Evolutionary conservation across 176 grass and related monocot genomes (phyloP).

Genomic region (Carex kokanica): DNA sequence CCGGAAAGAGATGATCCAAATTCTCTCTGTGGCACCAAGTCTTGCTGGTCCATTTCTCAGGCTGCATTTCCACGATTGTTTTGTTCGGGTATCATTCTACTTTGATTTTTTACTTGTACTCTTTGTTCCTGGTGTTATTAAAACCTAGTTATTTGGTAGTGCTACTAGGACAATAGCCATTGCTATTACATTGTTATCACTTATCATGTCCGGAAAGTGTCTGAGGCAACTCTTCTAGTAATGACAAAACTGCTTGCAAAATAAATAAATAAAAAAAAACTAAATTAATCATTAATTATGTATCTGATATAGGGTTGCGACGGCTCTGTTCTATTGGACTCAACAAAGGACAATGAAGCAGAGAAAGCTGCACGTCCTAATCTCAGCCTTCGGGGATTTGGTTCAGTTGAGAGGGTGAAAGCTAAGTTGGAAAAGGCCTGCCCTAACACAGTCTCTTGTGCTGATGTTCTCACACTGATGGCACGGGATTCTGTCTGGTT

Average conservation of each 20-base stretch:
- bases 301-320: conserved; percentile 21
- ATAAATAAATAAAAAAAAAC: background rate
- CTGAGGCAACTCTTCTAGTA: no score
- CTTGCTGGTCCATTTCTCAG: conserved; percentile 40
- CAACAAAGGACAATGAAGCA: conserved; percentile 36
- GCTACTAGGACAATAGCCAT: background rate
- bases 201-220: background rate
- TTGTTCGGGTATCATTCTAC: background rate
- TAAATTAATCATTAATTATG: background rate
- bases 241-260: no score
- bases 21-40: conserved; percentile 37
- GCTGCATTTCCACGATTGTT: conserved; percentile 34
- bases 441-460: conserved; percentile 55
- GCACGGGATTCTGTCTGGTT: conserved; percentile 54
- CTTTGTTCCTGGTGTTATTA: background rate
- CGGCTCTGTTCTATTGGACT: conserved; percentile 59
- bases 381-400: conserved; percentile 36
- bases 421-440: conserved; percentile 53
- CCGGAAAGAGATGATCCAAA: conserved; percentile 36
- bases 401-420: conserved; percentile 53
- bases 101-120: background rate
- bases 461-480: conserved; percentile 54
- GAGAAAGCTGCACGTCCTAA: conserved; percentile 29
- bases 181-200: background rate
- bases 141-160: background rate